Evolutionary conservation across 202 grass and related monocot species (phyloP), one percentile per base, ranked within the genome.

Genomic region (Panicum virgatum): DNA sequence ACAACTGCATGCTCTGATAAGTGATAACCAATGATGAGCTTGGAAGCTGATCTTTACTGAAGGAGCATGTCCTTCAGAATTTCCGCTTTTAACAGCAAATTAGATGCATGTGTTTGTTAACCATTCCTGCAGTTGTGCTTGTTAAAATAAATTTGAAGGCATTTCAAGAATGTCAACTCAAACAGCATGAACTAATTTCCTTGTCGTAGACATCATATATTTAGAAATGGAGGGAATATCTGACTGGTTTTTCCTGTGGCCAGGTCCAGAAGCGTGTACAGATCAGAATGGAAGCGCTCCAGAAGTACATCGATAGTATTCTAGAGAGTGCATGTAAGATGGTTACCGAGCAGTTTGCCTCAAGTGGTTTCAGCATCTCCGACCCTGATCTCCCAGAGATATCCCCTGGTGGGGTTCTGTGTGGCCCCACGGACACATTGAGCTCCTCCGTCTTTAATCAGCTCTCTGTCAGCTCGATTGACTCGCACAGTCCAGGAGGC

Each of bases 191-290:
- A 46, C 44, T 46, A 5, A 46, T 46, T 45, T 3, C 2, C 44
- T 45, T 45, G 3, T 45, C 12, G 12, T 13, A 45, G 14, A 14
- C 12, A 3, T 45, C 44, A 45, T 45, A 45, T 45, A 45, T 13
- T 45, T 45, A 45, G 12, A 45, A 45, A 13, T 12, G 1, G 12
- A 45, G 10, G 2, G 12, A 14, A 12, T 14, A 45, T 45, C 15
- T 46, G 56, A 79, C 48, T 44, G 4, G 4, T 83, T 76, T 76
- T 68, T 56, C 53, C 39, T 59, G 34, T 83, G 5, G 47, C 43
- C 83, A 99, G 96, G 96, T 96, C 62, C 96, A 99, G 79, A 99
- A 94, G 67, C 96, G 95, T 66, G 87, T 99, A 22, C 91, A 99
- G 69, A 96, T 99, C 65, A 78, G 96, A 88, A 96, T 93, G 84